Base-by-base conservation (phyloP, 768 basidiomycete species). In the Mycena chlorophos region DNA sequence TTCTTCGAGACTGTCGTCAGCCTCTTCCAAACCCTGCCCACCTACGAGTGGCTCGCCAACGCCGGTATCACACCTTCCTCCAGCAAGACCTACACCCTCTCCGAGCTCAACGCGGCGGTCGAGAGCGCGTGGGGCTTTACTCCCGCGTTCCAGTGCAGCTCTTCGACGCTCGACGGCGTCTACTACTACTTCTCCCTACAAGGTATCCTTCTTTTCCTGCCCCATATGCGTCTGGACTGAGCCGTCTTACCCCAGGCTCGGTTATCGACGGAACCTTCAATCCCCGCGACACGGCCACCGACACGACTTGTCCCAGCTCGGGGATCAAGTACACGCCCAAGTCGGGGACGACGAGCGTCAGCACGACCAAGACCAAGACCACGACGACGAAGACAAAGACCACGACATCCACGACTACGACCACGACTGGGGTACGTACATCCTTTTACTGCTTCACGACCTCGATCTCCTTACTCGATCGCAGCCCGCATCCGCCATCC, bases 161-260 rank as follows among this genome's bases (percentile, higher is more conserved):
- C 67, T 12, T 60, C 60, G 16, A 68, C 43, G 43, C 57, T 85
- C 51, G 74, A 71, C 57, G 62, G 73, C 47, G 75, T 85, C 47
- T 74, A 72, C 39, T 84, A 76, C 73, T 86, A 84, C 65, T 85
- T 81, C 71, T 69, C 84, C 59, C 31, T 86, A 45, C 62, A 73
- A 58, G 83, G 85, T 39, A 83, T 81, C 3, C n/a, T n/a, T n/a
- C n/a, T n/a, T n/a, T n/a, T n/a, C n/a, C n/a, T n/a, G n/a, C n/a
- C n/a, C n/a, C n/a, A n/a, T n/a, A n/a, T n/a, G n/a, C n/a, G n/a
- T n/a, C n/a, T n/a, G n/a, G n/a, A n/a, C n/a, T n/a, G n/a, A n/a
- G n/a, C n/a, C n/a, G n/a, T n/a, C n/a, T n/a, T n/a, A n/a, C n/a
- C n/a, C n/a, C n/a, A n/a, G n/a, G n/a, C n/a, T n/a, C n/a, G n/a